Evolutionary conservation across 73 alveolate species (phyloP).

Genomic region (Symbiodinium pilosum): DNA sequence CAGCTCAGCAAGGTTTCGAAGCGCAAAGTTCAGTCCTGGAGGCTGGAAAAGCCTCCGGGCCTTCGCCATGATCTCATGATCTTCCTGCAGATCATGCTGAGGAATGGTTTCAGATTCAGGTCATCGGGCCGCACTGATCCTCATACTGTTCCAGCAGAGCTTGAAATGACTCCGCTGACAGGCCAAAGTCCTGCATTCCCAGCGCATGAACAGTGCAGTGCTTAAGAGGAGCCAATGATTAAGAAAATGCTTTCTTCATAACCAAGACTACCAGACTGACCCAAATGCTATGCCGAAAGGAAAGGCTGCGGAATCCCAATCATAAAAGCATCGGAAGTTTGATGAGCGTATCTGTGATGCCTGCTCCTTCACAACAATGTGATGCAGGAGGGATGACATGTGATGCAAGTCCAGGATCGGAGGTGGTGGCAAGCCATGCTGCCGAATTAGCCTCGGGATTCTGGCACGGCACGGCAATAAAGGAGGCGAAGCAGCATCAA

Average conservation of each 20-base stretch:
- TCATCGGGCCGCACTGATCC: background rate
- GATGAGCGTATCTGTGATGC: no score
- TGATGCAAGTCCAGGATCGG: conserved; percentile 20
- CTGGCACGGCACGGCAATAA: background rate
- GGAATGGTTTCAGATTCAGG: background rate
- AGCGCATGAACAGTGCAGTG: no score
- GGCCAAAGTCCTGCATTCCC: conserved; percentile 60
- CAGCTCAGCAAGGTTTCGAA: background rate
- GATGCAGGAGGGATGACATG: no score
- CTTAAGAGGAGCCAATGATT: no score
- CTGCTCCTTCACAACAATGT: no score
- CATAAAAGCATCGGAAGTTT: no score
- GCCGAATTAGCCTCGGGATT: conserved; percentile 11
- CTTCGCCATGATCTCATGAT: conserved; percentile 18
- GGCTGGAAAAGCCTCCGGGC: conserved; percentile 66
- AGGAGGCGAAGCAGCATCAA: no score
- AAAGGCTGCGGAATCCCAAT: no score
- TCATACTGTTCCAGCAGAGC: conserved; percentile 34
- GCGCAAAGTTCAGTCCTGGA: background rate
- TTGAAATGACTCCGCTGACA: conserved; percentile 38
- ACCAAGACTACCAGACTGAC: background rate
- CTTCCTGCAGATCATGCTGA: conserved; percentile 10
- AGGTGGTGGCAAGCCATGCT: conserved; percentile 43
- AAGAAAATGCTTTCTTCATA: no score
- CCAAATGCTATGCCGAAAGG: no score